Conservation (phyloP, 768 basidiomycete species). For the Mycena albidolilacea region DNA sequence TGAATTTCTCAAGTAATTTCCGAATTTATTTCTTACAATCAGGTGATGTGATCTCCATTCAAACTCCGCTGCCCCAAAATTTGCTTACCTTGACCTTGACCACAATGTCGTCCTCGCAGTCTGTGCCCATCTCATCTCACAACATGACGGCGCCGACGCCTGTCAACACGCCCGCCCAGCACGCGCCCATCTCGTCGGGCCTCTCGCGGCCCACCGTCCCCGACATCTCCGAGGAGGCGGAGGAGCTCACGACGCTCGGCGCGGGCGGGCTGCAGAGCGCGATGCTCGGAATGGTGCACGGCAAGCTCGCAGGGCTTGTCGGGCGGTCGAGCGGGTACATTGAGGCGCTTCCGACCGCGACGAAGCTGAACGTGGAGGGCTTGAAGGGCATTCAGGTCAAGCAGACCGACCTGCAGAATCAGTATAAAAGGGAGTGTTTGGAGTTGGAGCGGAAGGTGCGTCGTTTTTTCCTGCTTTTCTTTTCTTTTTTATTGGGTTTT, state of each 20-base stretch:
- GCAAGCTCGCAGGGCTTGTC: slow-evolving; percentile 86
- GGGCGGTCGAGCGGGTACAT: slow-evolving; percentile 97
- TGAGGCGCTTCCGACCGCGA: slow-evolving; percentile 85
- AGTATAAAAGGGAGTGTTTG: slow-evolving; percentile 95
- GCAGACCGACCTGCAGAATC: slow-evolving; percentile 91
- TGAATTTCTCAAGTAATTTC: too few species aligned
- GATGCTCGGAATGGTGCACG: slow-evolving; percentile 90
- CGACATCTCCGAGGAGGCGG: slow-evolving; percentile 87
- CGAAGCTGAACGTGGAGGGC: slow-evolving; percentile 90
- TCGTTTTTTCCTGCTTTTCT: slow-evolving; percentile 1
- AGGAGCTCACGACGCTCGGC: slow-evolving; percentile 54
- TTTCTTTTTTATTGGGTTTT: background rate
- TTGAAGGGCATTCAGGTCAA: slow-evolving; percentile 95
- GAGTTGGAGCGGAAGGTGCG: slow-evolving; percentile 96
- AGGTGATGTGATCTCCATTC: background rate
- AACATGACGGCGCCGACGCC: slow-evolving; percentile 89
- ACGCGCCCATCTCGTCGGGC: slow-evolving; percentile 83
- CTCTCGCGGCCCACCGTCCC: slow-evolving; percentile 92
- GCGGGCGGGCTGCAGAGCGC: slow-evolving; percentile 68
- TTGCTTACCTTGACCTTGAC: background rate
- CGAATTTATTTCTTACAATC: too few species aligned
- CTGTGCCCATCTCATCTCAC: slow-evolving; percentile 67
- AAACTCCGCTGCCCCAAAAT: slow-evolving; percentile 24
- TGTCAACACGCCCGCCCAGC: slow-evolving; percentile 90
- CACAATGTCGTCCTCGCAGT: slow-evolving; percentile 71